Evolutionary conservation across 2,329 filamentous ascomycete genomes (phyloP).

Genomic region (Trichoderma afroharzianum): DNA sequence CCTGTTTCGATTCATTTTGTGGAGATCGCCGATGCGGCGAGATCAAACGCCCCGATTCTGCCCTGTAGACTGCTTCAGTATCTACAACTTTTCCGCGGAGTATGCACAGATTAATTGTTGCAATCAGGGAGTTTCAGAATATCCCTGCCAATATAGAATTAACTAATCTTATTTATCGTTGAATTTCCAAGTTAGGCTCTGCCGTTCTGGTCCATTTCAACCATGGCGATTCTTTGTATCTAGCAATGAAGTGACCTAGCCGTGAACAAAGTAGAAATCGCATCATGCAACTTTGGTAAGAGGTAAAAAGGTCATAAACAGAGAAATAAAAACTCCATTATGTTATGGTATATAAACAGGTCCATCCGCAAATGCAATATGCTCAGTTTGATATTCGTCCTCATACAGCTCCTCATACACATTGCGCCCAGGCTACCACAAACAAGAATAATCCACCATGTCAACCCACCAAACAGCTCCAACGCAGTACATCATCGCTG

Average conservation of each 20-base stretch:
- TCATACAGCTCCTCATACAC: neutral
- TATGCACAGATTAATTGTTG: neutral
- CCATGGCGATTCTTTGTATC: neutral
- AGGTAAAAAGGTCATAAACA: neutral
- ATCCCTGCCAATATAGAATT: neutral
- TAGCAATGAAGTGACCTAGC: neutral
- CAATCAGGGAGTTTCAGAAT: neutral
- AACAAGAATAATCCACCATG: neutral
- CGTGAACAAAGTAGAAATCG: neutral
- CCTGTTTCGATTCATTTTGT: neutral
- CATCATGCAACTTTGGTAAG: neutral
- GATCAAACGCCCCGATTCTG: neutral
- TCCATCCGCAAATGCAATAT: neutral
- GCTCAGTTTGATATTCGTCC: neutral
- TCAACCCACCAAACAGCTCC: neutral
- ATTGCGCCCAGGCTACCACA: neutral
- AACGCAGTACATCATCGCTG: neutral
- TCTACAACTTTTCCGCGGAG: too few relatives aligned
- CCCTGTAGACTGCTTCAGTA: neutral
- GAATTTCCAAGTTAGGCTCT: neutral
- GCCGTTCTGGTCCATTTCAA: neutral
- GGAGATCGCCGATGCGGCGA: neutral
- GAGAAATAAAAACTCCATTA: neutral
- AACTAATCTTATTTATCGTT: neutral
- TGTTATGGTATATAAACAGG: neutral